A percentile compares a stretch with the other conserved stretches of the same genome.
phyloP scores from a whole-genome alignment of 139 green algal genomes.

The Desmodesmus armatus region DNA sequence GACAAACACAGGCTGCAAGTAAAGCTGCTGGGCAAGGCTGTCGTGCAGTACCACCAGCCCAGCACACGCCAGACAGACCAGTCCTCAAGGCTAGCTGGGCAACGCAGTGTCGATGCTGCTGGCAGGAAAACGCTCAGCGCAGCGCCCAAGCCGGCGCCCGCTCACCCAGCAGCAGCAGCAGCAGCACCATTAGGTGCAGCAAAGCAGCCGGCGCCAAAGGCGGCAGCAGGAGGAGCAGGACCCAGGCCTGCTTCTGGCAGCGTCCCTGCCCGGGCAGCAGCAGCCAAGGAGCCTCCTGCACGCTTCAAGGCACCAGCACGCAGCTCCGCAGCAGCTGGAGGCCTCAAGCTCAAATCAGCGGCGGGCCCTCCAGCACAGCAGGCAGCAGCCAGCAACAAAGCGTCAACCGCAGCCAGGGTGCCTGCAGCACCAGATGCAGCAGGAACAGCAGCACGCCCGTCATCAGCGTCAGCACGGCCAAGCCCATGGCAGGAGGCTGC shows the following conservation, averaged over 20 bases:
- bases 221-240: neutral
- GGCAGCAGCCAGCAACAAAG: no score
- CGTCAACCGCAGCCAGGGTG: no score
- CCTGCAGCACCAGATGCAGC: no score
- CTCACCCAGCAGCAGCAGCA: slow-evolving; percentile 26
- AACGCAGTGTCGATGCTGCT: neutral
- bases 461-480: no score
- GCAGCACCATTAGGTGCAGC: neutral
- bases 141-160: no score
- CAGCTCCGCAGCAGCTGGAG: neutral
- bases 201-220: neutral
- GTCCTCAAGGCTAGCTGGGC: neutral
- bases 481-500: no score
- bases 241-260: neutral
- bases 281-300: neutral
- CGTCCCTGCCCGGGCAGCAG: no score
- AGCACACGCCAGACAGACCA: slow-evolving; percentile 10
- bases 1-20: slow-evolving; percentile 44
- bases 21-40: slow-evolving; percentile 34
- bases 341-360: no score
- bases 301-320: no score
- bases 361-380: no score
- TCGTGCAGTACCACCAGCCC: slow-evolving; percentile 1
- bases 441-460: no score
- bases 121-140: no score